These are phyloP conservation scores for Oryza coarctata DNA, from an alignment of 176 grass and related monocot species.

Conservation along the genomic window DNA sequence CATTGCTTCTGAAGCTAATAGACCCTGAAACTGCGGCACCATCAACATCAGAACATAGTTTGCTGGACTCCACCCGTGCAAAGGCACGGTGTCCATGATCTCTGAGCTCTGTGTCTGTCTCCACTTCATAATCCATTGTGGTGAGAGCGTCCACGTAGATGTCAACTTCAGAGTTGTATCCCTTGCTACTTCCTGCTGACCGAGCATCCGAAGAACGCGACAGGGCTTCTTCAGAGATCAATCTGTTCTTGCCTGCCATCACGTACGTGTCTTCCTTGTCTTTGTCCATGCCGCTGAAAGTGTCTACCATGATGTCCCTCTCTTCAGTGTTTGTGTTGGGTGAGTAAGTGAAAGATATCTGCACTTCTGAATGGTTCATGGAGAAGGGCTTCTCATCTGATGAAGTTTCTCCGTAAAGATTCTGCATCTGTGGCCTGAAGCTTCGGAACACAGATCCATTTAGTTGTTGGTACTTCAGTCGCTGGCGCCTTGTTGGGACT, in stretches of 20 bases:
- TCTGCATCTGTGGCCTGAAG: constrained; percentile 48
- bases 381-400: constrained; percentile 39
- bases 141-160: constrained; percentile 70
- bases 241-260: constrained; percentile 28
- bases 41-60: constrained; percentile 33
- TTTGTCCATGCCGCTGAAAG: constrained; percentile 34
- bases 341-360: constrained; percentile 46
- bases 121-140: constrained; percentile 69
- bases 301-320: constrained; percentile 55
- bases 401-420: constrained; percentile 48
- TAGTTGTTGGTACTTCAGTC: constrained; percentile 54
- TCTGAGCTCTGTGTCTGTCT: constrained; percentile 57
- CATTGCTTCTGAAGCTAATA: constrained; percentile 38
- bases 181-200: constrained; percentile 57
- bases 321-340: constrained; percentile 43
- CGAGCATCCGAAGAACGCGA: constrained; percentile 44
- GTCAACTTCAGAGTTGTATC: constrained; percentile 73
- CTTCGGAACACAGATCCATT: constrained; percentile 43
- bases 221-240: constrained; percentile 40
- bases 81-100: constrained; percentile 16
- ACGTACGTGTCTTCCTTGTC: neutral
- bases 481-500: constrained; percentile 28
- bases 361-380: constrained; percentile 34
- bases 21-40: constrained; percentile 7
- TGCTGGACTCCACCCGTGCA: constrained; percentile 18